Evolutionary conservation across 345 rosid genomes (phyloP).

Genomic region (Gynandropsis gynandra): DNA sequence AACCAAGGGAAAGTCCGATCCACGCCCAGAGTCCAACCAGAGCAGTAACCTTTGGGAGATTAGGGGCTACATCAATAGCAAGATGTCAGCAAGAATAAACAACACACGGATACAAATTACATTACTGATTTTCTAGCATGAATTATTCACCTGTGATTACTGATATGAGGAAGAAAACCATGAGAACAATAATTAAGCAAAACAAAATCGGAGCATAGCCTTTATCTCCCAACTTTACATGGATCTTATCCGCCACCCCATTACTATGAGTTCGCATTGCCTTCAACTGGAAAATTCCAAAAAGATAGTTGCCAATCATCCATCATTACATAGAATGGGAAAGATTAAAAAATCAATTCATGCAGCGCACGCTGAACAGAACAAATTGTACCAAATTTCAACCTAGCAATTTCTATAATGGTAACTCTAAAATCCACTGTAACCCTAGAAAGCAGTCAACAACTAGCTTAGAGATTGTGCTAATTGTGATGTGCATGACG

Average conservation of each 20-base stretch:
- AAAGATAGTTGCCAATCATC: constrained; percentile 5
- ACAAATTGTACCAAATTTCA: background rate
- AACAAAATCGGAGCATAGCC: constrained; percentile 79
- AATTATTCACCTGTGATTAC: constrained; percentile 50
- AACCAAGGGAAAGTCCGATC: constrained; percentile 54
- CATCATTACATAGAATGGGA: constrained; percentile 6
- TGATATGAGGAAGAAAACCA: constrained; percentile 66
- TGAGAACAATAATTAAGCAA: constrained; percentile 34
- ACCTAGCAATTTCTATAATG: constrained; percentile 8
- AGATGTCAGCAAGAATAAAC: constrained; percentile 18
- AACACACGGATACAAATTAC: constrained; percentile 9
- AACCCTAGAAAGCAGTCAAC: constrained; percentile 9
- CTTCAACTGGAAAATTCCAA: constrained; percentile 44
- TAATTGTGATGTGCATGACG: background rate
- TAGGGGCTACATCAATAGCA: constrained; percentile 46
- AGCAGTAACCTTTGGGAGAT: constrained; percentile 81
- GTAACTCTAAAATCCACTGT: constrained; percentile 7
- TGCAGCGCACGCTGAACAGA: background rate
- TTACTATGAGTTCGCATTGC: constrained; percentile 39
- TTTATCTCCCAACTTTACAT: constrained; percentile 41
- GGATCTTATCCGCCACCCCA: constrained; percentile 35
- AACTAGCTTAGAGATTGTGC: constrained; percentile 9
- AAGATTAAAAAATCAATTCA: background rate
- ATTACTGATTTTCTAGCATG: constrained; percentile 6
- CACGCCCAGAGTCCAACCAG: constrained; percentile 81